A percentile compares a stretch with the other conserved stretches of the same genome.
Conservation (phyloP, 2,329 filamentous ascomycete genomes). For the Alternaria rosae region DNA sequence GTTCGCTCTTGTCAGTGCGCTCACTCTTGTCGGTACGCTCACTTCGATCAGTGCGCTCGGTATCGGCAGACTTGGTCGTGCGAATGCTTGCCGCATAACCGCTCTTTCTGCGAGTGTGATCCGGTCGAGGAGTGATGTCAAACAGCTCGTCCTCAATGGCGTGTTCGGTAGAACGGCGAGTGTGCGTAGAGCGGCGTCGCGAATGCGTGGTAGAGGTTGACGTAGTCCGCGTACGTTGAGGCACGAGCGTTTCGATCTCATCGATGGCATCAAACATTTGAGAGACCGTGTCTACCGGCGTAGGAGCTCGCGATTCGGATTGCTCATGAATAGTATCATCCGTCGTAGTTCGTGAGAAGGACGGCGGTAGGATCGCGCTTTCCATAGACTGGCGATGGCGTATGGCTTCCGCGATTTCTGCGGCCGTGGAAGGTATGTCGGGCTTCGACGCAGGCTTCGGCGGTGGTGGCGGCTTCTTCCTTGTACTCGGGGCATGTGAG, state of each 20-base stretch:
- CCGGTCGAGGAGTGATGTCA: slow-evolving; percentile 27
- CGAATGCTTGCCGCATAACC: slow-evolving; percentile 39
- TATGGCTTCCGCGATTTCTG: slow-evolving; percentile 21
- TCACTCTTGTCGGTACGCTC: slow-evolving; percentile 29
- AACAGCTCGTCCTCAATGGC: slow-evolving; percentile 32
- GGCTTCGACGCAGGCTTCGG: slow-evolving; percentile 17
- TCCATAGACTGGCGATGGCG: slow-evolving; percentile 25
- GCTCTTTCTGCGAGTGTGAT: slow-evolving; percentile 37
- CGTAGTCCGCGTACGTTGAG: slow-evolving; percentile 32
- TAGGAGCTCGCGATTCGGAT: slow-evolving; percentile 34
- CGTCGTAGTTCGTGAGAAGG: slow-evolving; percentile 20
- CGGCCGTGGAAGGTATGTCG: slow-evolving; percentile 14
- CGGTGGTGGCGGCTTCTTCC: slow-evolving; percentile 14
- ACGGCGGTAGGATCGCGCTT: slow-evolving; percentile 33
- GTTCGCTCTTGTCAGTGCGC: slow-evolving; percentile 26
- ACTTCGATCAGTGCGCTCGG: slow-evolving; percentile 27
- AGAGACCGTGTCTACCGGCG: slow-evolving; percentile 37
- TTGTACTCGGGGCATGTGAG: slow-evolving; percentile 25
- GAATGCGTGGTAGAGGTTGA: slow-evolving; percentile 30
- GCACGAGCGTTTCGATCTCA: slow-evolving; percentile 44
- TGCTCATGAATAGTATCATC: slow-evolving; percentile 24
- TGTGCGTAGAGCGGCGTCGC: slow-evolving; percentile 41
- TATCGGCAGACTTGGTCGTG: slow-evolving; percentile 29
- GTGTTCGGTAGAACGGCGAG: slow-evolving; percentile 29
- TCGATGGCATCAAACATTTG: slow-evolving; percentile 46